These are phyloP conservation scores for Tricholoma sp. DNA, from an alignment of 768 basidiomycete genomes.

Conservation along the genomic window DNA sequence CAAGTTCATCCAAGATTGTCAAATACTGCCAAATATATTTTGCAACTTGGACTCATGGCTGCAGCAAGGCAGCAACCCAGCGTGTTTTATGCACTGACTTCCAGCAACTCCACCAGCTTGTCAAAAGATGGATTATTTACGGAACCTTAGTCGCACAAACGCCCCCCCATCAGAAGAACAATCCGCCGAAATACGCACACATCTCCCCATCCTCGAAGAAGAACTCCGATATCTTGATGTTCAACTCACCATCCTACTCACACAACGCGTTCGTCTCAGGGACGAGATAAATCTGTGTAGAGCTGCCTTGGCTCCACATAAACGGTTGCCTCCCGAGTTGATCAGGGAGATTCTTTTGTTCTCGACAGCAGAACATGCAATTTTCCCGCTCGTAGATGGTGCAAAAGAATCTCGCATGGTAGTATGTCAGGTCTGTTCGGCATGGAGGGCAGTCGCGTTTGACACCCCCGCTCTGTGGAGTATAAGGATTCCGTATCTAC, in stretches of 20 bases:
- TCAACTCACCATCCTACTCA: not conserved
- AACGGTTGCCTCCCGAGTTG: not conserved
- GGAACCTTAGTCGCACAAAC: not conserved
- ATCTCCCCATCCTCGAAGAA: not conserved
- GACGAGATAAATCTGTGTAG: not conserved
- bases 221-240: not conserved
- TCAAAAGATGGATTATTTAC: not conserved
- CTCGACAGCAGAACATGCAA: not conserved
- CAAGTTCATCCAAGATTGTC: not conserved
- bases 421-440: not conserved
- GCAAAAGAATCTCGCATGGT: not conserved
- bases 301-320: constrained; percentile 1
- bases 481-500: not conserved
- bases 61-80: not conserved
- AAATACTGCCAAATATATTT: not conserved
- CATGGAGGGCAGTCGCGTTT: not conserved
- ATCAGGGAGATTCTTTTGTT: constrained; percentile 1
- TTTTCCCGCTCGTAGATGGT: not conserved
- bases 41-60: not conserved
- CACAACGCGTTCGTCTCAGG: not conserved
- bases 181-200: not conserved
- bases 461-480: not conserved
- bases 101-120: not conserved
- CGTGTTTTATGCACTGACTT: not conserved
- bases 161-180: not conserved